These are phyloP conservation scores for Nicotiana noctiflora DNA, from an alignment of 257 asterid genomes.

Conservation along the genomic window DNA sequence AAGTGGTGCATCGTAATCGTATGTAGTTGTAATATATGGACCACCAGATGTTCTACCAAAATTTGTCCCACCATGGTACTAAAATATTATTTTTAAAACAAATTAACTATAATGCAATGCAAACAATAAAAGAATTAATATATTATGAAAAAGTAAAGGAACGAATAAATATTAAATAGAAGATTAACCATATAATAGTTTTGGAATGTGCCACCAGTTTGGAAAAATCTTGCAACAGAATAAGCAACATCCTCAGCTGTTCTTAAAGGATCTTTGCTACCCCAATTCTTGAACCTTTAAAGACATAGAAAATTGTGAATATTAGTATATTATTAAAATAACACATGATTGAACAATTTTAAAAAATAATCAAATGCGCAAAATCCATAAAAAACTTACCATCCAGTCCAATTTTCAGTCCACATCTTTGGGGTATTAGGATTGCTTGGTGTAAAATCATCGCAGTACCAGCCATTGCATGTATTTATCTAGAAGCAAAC, in stretches of 20 bases:
- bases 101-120: background rate
- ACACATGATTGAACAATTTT: background rate
- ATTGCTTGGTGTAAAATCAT: conserved; percentile 45
- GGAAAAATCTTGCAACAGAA: conserved; percentile 68
- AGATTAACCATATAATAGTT: conserved; percentile 73
- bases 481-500: conserved; percentile 43
- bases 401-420: conserved; percentile 95
- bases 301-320: background rate
- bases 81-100: background rate
- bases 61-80: conserved; percentile 90
- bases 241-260: conserved; percentile 69
- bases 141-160: background rate
- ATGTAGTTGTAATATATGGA: conserved; percentile 67
- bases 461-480: conserved; percentile 77
- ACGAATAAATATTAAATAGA: background rate
- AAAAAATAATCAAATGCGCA: background rate
- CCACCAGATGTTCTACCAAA: conserved; percentile 79
- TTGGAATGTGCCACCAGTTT: conserved; percentile 61
- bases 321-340: background rate
- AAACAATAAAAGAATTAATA: background rate
- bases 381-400: conserved; percentile 28
- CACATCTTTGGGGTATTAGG: conserved; percentile 73
- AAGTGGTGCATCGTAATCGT: conserved; percentile 77
- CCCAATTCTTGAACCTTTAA: conserved; percentile 76
- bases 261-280: conserved; percentile 49